Evolutionary conservation across 2,329 filamentous ascomycete species (phyloP).

Genomic region (Neofusicoccum laricinum): DNA sequence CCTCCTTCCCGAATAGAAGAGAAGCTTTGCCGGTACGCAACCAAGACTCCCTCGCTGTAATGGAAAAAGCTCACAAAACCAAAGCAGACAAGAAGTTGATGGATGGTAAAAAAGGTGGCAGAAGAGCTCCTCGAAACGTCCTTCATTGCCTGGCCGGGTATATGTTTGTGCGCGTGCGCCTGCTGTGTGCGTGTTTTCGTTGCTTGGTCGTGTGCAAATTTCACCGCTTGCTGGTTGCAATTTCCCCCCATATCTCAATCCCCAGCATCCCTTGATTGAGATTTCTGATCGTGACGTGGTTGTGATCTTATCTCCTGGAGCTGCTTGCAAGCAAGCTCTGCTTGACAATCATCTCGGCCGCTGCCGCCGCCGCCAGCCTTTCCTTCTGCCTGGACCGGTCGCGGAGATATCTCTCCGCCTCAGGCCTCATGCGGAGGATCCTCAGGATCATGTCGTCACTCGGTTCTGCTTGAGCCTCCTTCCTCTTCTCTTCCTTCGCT

Average conservation of each 20-base stretch:
- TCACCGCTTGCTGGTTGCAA: conserved; percentile 1
- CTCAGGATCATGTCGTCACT: conserved; percentile 97
- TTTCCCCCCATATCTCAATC: neutral
- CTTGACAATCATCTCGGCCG: conserved; percentile 89
- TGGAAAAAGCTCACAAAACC: neutral
- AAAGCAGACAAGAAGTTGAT: conserved; percentile 8
- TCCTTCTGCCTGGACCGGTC: conserved; percentile 93
- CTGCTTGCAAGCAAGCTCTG: conserved; percentile 64
- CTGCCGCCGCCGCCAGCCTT: conserved; percentile 81
- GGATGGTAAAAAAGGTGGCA: neutral
- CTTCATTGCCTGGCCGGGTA: conserved; percentile 9
- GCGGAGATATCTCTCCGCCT: conserved; percentile 81
- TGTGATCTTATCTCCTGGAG: neutral
- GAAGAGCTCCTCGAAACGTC: neutral
- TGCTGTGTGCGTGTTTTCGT: conserved; percentile 7
- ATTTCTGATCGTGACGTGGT: neutral
- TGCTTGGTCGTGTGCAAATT: conserved; percentile 1
- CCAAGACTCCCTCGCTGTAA: conserved; percentile 10
- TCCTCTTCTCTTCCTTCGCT: conserved; percentile 92
- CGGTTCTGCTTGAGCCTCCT: conserved; percentile 92
- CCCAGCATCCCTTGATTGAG: too few relatives aligned
- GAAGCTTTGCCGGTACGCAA: conserved; percentile 4
- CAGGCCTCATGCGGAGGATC: conserved; percentile 90
- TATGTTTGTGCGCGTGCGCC: conserved; percentile 6
- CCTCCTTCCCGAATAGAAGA: neutral